Percentiles rank a stretch among this genome's conserved stretches.
Evolutionary conservation across 148 eudicot species (phyloP).

Genomic region (Cornus controversa): DNA sequence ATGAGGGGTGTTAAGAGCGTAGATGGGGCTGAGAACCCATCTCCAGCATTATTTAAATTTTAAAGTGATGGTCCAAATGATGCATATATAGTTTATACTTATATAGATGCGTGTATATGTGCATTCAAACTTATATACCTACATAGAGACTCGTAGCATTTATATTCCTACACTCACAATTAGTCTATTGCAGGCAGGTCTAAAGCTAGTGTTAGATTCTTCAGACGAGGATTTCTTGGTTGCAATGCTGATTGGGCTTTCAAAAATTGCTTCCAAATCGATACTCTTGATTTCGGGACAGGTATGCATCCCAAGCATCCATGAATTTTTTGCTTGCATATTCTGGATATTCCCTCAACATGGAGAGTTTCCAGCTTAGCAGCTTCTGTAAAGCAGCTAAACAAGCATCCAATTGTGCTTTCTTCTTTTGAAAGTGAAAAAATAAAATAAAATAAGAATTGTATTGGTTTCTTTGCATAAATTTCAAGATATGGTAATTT

Average conservation of each 20-base stretch:
- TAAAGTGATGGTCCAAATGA: neutral
- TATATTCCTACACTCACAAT: constrained; percentile 15
- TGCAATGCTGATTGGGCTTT: constrained; percentile 70
- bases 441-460: no score
- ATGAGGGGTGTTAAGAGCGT: neutral
- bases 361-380: no score
- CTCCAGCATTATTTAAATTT: neutral
- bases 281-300: constrained; percentile 52
- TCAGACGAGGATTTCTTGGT: constrained; percentile 55
- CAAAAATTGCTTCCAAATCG: constrained; percentile 63
- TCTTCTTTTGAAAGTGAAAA: neutral
- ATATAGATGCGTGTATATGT: neutral
- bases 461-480: neutral
- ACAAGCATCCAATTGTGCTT: neutral
- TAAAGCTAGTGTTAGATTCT: constrained; percentile 53
- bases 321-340: constrained; percentile 9
- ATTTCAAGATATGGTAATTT: constrained; percentile 1
- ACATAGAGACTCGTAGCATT: neutral
- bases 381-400: no score
- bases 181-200: constrained; percentile 60
- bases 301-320: constrained; percentile 34
- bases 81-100: neutral
- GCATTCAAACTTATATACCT: neutral
- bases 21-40: neutral
- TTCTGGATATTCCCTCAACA: neutral